phyloP scores from a whole-genome alignment of 208 protist genomes.

The Crithidia thermophila region DNA sequence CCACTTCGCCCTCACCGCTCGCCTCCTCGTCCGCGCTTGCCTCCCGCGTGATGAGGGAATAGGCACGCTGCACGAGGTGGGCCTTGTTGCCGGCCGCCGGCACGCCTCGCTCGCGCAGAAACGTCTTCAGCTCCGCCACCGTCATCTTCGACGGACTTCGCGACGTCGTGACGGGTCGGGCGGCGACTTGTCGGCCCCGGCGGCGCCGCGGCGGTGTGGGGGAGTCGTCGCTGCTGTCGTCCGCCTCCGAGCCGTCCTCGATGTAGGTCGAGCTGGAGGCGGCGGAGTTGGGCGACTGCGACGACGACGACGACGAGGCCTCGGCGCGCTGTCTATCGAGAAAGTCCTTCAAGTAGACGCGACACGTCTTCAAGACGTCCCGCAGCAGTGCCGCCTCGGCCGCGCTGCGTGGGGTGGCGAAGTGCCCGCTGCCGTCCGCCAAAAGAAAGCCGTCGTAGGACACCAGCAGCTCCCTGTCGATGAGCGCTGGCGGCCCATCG shows the following conservation, averaged over 20 bases:
- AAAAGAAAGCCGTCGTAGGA: constrained; percentile 73
- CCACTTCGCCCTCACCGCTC: background rate
- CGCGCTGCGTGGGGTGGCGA: constrained; percentile 47
- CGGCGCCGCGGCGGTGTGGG: background rate
- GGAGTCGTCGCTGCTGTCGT: constrained; percentile 20
- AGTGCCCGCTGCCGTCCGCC: constrained; percentile 55
- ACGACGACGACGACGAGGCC: constrained; percentile 16
- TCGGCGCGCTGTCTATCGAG: background rate
- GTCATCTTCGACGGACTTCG: constrained; percentile 30
- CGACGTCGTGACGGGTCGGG: background rate
- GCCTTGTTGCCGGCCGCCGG: constrained; percentile 60
- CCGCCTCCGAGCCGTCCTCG: constrained; percentile 27
- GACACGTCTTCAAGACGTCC: constrained; percentile 47
- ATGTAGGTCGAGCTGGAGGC: constrained; percentile 33
- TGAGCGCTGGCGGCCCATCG: background rate
- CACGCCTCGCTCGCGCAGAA: constrained; percentile 41
- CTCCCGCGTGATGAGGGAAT: constrained; percentile 6
- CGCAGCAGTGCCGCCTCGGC: constrained; percentile 41
- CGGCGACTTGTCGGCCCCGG: background rate
- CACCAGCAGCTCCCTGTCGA: constrained; percentile 53
- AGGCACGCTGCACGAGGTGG: constrained; percentile 46
- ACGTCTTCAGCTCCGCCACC: constrained; percentile 32
- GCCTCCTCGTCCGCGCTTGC: background rate
- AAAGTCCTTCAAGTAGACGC: constrained; percentile 38
- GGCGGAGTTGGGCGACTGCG: constrained; percentile 15